A percentile compares a stretch with the other conserved stretches of the same genome.
These are phyloP conservation scores for Trichosanthes cucumerina DNA, from an alignment of 306 rosid genomes.

Conservation along the genomic window DNA sequence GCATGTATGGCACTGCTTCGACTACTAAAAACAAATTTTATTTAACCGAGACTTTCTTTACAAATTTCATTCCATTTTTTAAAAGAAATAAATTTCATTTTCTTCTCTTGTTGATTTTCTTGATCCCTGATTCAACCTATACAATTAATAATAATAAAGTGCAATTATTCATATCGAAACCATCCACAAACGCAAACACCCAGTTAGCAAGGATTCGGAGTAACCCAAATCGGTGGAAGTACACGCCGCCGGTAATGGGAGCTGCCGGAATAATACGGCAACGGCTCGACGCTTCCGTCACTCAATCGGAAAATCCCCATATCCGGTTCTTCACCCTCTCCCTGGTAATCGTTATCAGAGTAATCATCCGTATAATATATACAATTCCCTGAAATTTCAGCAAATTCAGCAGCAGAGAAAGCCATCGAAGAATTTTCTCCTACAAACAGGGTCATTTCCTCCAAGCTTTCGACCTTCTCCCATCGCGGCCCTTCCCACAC, in stretches of 20 bases:
- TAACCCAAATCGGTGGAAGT: slow-evolving; percentile 57
- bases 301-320: slow-evolving; percentile 42
- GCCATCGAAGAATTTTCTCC: slow-evolving; percentile 54
- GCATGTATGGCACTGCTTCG: too few relatives aligned
- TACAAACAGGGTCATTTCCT: slow-evolving; percentile 37
- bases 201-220: slow-evolving; percentile 48
- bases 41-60: background rate
- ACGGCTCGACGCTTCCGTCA: slow-evolving; percentile 31
- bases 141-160: background rate
- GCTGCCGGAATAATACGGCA: slow-evolving; percentile 35
- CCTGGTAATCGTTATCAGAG: slow-evolving; percentile 38
- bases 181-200: background rate
- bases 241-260: slow-evolving; percentile 20
- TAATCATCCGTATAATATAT: slow-evolving; percentile 61
- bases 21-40: background rate
- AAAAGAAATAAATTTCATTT: too few relatives aligned
- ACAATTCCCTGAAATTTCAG: slow-evolving; percentile 36
- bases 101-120: background rate
- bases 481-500: slow-evolving; percentile 28
- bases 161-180: background rate
- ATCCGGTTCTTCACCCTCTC: slow-evolving; percentile 41
- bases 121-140: background rate
- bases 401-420: slow-evolving; percentile 36
- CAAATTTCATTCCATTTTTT: background rate
- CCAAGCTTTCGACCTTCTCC: slow-evolving; percentile 37